Conservation (phyloP, 2,329 filamentous ascomycete genomes). For the Colletotrichum tropicicola region DNA sequence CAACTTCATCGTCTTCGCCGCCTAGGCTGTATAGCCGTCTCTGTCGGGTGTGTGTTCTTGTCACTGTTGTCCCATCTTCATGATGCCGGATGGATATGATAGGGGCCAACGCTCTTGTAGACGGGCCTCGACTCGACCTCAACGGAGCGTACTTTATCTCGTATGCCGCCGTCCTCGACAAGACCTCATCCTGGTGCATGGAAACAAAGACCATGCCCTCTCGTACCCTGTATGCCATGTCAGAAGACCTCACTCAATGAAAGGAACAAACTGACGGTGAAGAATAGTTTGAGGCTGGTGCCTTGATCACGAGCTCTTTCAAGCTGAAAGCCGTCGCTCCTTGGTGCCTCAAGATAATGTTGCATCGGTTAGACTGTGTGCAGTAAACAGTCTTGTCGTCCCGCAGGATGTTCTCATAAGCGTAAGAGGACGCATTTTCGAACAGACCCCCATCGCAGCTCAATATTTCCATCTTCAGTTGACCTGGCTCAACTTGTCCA, state of each 20-base stretch:
- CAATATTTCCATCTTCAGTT: conserved; percentile 85
- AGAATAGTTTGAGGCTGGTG: conserved; percentile 80
- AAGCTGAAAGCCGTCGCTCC: conserved; percentile 83
- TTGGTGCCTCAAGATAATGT: conserved; percentile 84
- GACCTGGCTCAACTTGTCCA: conserved; percentile 86
- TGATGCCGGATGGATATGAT: conserved; percentile 63
- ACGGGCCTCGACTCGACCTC: conserved; percentile 33
- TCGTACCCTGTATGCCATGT: conserved; percentile 68
- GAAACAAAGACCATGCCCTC: conserved; percentile 93
- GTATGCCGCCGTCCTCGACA: conserved; percentile 78
- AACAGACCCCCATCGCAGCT: conserved; percentile 87
- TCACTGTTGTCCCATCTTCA: conserved; percentile 59
- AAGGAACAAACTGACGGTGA: conserved; percentile 75
- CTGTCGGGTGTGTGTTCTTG: conserved; percentile 52
- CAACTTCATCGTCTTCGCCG: conserved; percentile 51
- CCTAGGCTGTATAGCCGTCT: conserved; percentile 55
- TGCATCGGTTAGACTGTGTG: conserved; percentile 87
- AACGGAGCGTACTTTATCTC: conserved; percentile 70
- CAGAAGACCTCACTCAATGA: conserved; percentile 17
- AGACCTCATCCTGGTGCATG: conserved; percentile 82
- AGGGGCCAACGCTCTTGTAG: conserved; percentile 34
- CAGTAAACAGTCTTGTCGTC: conserved; percentile 89
- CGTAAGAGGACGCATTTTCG: conserved; percentile 69
- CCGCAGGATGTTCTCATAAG: conserved; percentile 82
- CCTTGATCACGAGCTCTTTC: conserved; percentile 88